Conservation (phyloP, 768 basidiomycete genomes). For the Termitomyces sp. region DNA sequence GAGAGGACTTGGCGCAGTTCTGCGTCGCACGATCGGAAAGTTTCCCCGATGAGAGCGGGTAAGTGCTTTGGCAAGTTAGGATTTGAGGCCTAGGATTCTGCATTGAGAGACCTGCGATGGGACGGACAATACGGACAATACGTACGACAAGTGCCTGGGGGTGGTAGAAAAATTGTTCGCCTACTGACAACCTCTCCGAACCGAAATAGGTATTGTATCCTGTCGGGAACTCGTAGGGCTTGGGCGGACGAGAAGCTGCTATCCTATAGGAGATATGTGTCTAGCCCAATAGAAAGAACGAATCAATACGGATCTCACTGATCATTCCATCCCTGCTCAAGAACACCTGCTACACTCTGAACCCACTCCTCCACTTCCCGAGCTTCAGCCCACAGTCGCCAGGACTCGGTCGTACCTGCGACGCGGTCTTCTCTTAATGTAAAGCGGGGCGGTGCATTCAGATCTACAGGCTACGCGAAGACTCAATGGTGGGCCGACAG, state of each 20-base stretch:
- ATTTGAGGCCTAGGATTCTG: constrained; percentile 45
- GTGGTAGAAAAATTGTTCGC: constrained; percentile 89
- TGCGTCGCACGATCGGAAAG: constrained; percentile 83
- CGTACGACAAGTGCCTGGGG: constrained; percentile 52
- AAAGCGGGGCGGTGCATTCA: constrained; percentile 61
- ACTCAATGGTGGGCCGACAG: constrained; percentile 3
- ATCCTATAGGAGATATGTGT: constrained; percentile 38
- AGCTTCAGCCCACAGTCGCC: constrained; percentile 77
- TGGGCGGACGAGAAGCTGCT: constrained; percentile 53
- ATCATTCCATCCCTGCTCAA: constrained; percentile 87
- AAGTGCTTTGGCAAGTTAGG: constrained; percentile 74
- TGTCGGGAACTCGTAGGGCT: constrained; percentile 93
- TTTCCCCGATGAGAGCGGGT: constrained; percentile 70
- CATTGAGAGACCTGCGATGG: background rate
- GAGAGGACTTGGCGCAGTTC: constrained; percentile 90
- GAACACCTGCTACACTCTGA: constrained; percentile 82
- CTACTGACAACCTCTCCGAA: constrained; percentile 74
- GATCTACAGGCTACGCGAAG: constrained; percentile 65
- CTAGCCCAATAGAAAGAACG: background rate
- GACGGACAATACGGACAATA: constrained; percentile 11
- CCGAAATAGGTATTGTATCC: constrained; percentile 88
- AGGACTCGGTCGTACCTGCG: constrained; percentile 72
- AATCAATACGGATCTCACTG: constrained; percentile 49
- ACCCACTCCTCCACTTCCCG: constrained; percentile 94
- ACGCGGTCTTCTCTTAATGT: constrained; percentile 74